phyloP scores from a whole-genome alignment of 352 stramenopile genomes.

The Plasmopara halstedii region DNA sequence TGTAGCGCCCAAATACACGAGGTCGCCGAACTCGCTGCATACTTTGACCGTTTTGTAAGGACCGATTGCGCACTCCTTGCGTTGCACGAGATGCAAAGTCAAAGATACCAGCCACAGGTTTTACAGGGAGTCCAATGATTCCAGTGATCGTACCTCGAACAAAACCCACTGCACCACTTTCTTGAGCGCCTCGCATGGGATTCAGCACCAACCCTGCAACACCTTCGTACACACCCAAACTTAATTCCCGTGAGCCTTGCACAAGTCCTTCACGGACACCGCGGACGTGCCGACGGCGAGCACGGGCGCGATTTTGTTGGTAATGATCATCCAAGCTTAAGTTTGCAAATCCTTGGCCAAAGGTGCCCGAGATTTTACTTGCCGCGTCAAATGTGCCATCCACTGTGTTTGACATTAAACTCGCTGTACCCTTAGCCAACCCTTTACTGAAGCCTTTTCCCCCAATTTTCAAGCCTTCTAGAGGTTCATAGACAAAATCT shows the following conservation, averaged over 20 bases:
- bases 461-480: constrained; percentile 87
- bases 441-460: constrained; percentile 83
- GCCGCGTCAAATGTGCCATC: constrained; percentile 83
- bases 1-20: constrained; percentile 85
- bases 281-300: constrained; percentile 67
- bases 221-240: constrained; percentile 78
- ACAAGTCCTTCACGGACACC: constrained; percentile 73
- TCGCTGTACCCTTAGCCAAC: constrained; percentile 79
- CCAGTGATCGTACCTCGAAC: constrained; percentile 81
- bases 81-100: constrained; percentile 85
- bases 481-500: constrained; percentile 95
- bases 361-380: constrained; percentile 84
- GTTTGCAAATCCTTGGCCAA: constrained; percentile 81
- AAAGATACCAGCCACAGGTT: constrained; percentile 83
- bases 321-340: constrained; percentile 85
- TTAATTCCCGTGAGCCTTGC: constrained; percentile 80
- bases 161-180: constrained; percentile 75
- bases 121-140: constrained; percentile 81
- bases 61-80: constrained; percentile 79
- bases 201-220: constrained; percentile 74
- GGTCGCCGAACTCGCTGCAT: constrained; percentile 72
- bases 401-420: constrained; percentile 81
- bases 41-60: constrained; percentile 67
- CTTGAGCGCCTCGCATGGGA: constrained; percentile 74
- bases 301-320: constrained; percentile 74